Evolutionary conservation across 768 basidiomycete genomes (phyloP).

Genomic region (Antrodiella citrinella): DNA sequence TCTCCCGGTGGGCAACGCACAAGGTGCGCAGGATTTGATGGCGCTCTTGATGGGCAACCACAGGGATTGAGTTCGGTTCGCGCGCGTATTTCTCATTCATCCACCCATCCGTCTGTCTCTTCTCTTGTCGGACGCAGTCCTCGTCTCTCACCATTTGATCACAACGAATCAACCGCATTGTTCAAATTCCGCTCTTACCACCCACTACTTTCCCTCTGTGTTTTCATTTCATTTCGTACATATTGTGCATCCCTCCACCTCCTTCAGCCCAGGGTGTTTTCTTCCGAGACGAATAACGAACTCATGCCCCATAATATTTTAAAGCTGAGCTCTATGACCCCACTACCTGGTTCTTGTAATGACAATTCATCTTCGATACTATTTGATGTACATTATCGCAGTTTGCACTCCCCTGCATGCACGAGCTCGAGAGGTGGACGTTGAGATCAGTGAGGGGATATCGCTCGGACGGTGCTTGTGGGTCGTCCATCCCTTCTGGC

Average conservation of each 20-base stretch:
- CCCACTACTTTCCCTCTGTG: neutral
- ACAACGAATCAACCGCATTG: conserved; percentile 1
- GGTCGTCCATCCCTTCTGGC: no score
- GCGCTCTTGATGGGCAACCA: conserved; percentile 76
- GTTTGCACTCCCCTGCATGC: neutral
- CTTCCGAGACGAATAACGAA: neutral
- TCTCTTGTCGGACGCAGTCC: conserved; percentile 2
- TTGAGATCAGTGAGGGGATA: no score
- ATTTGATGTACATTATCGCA: neutral
- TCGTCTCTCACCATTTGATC: conserved; percentile 1
- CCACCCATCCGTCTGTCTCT: neutral
- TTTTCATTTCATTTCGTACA: neutral
- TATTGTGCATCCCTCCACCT: neutral
- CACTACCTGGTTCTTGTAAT: neutral
- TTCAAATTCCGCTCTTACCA: neutral
- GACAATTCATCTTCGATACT: neutral
- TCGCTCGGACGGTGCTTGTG: no score
- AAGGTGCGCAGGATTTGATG: conserved; percentile 71
- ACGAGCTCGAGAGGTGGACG: no score
- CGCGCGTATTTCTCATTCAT: conserved; percentile 2
- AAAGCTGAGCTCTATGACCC: neutral
- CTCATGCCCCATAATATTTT: neutral
- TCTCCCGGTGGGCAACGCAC: conserved; percentile 38
- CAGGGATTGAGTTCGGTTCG: conserved; percentile 43
- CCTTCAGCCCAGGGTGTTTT: neutral